phyloP scores from a whole-genome alignment of 129 eudicot genomes.

The Chrysanthemum lavandulifolium region DNA sequence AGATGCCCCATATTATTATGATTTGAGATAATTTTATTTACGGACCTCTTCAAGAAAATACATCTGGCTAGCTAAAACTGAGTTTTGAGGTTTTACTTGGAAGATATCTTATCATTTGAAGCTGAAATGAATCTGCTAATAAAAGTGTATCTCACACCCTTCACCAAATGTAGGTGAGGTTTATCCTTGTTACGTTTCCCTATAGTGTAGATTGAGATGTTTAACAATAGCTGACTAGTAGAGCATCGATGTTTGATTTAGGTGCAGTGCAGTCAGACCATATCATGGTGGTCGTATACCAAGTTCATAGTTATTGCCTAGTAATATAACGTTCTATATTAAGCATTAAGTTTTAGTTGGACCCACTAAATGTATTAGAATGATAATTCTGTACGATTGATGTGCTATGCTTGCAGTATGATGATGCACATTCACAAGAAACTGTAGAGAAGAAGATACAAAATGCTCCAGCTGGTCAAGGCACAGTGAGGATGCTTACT shows the following conservation, averaged over 20 bases:
- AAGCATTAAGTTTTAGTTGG: neutral
- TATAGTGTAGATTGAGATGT: neutral
- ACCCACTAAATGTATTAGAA: neutral
- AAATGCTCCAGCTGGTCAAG: slow-evolving; percentile 89
- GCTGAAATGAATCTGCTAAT: neutral
- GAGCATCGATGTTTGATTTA: neutral
- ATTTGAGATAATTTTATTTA: no score
- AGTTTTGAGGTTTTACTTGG: no score
- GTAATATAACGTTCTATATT: neutral
- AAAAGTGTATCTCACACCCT: neutral
- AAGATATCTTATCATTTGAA: neutral
- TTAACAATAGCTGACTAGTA: neutral
- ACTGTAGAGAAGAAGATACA: slow-evolving; percentile 71
- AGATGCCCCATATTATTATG: neutral
- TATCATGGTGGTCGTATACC: neutral
- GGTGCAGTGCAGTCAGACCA: no score
- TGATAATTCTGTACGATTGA: neutral
- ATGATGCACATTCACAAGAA: slow-evolving; percentile 88
- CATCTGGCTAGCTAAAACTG: no score
- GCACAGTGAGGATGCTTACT: slow-evolving; percentile 85
- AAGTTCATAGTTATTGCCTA: neutral
- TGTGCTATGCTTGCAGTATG: slow-evolving; percentile 44
- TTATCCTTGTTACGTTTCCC: neutral
- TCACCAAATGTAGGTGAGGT: neutral
- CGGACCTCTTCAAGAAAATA: no score